These are phyloP conservation scores for Aspergillus caelatus DNA, from an alignment of 2,329 filamentous ascomycete species.

Conservation along the genomic window DNA sequence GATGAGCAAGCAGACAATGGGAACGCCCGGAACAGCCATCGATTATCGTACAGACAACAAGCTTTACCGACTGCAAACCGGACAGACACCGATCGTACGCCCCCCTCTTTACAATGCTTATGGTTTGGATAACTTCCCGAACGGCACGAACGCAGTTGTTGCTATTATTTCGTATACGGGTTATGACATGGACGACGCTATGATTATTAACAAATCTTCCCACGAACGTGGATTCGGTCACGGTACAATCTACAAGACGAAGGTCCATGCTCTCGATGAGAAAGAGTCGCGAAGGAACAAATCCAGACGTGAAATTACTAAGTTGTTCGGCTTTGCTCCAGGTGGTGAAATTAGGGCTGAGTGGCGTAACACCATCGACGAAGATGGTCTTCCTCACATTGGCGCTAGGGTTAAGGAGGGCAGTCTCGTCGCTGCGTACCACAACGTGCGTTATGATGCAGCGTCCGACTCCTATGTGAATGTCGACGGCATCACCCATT, in stretches of 20 bases:
- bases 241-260: constrained; percentile 97
- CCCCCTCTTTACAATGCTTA: constrained; percentile 94
- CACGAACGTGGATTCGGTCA: constrained; percentile 95
- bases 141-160: constrained; percentile 92
- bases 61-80: constrained; percentile 89
- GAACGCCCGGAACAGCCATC: constrained; percentile 84
- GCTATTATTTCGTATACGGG: constrained; percentile 98
- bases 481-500: constrained; percentile 80
- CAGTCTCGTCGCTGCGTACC: constrained; percentile 84
- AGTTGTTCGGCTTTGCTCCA: constrained; percentile 90
- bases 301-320: constrained; percentile 69
- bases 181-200: constrained; percentile 99
- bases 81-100: constrained; percentile 91
- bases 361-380: constrained; percentile 74
- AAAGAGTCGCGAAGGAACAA: constrained; percentile 68
- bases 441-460: constrained; percentile 78
- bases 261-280: constrained; percentile 84
- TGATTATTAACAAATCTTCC: constrained; percentile 98
- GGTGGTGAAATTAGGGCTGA: constrained; percentile 71
- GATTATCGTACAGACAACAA: constrained; percentile 96
- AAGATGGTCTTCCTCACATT: constrained; percentile 82
- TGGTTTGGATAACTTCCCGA: constrained; percentile 96
- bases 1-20: constrained; percentile 99
- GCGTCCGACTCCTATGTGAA: constrained; percentile 76
- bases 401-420: constrained; percentile 78